Base-by-base conservation (phyloP, 2,329 filamentous ascomycete genomes). In the Colletotrichum lentis region DNA sequence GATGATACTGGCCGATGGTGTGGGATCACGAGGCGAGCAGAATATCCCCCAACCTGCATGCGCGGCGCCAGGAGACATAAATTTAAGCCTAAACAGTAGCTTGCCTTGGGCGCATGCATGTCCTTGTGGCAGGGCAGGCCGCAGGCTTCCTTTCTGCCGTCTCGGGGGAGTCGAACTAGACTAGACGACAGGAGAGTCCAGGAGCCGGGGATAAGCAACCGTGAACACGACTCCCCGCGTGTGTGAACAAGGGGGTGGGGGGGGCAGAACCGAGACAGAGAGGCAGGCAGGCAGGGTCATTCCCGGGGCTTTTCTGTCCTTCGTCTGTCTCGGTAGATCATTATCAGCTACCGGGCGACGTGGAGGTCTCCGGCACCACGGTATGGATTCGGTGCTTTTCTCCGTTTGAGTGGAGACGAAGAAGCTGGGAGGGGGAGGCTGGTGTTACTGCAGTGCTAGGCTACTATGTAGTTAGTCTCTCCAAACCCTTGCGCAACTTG, bases 311-410 rank as follows among this genome's bases (percentile, higher is more conserved):
- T 16, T 22, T 20, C 8, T 22, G 50, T 20, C 8, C 31, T 20
- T 12, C 5, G 22, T 46, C 44, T 66, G 50, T 56, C 62, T 69
- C 66, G 66, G 62, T 57, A 69, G 66, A 69, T 66, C 37, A 52
- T 56, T 62, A 14, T 41, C 50, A 54, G 31, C 49, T 66, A n/a
- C 57, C 49, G 57, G 57, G 53, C 22, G 52, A 63, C 47, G 64
- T 63, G 46, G 27, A 31, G 27, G 27, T 31, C 64, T 57, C 64
- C 64, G 53, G 53, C 27, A n/a, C 52, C 53, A 24, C 52, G 60
- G 59, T 41, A 63, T 41, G 44, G 24, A 37, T 59, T 60, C 56
- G 50, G 66, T 22, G 54, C 62, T 57, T n/a, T 52, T 27, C 62
- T 68, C 66, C 66, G 55, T 43, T 8, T 31, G 18, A 20, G 31